A percentile compares a stretch with the other conserved stretches of the same genome.
phyloP scores from a whole-genome alignment of 805 yeast species.

The Naumovozyma dairenensis region DNA sequence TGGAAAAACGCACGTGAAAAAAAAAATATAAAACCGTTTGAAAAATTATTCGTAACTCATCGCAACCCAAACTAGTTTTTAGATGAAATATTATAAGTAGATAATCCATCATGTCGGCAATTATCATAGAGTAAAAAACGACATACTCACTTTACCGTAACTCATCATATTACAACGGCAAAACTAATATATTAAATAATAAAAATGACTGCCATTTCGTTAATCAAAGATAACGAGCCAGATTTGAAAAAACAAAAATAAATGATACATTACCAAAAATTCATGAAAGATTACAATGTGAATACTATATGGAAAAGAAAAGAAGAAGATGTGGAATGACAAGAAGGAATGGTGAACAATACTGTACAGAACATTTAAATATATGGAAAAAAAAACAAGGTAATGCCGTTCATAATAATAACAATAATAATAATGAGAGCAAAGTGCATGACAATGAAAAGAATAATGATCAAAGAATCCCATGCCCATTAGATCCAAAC shows the following conservation, averaged over 20 bases:
- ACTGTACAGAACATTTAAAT: slow-evolving; percentile 67
- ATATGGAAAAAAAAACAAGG: slow-evolving; percentile 38
- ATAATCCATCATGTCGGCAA: no score
- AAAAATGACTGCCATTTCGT: no score
- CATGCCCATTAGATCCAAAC: slow-evolving; percentile 68
- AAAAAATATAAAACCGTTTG: no score
- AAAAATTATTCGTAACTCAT: no score
- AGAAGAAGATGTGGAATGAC: slow-evolving; percentile 28
- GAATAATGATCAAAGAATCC: slow-evolving; percentile 27
- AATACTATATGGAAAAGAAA: slow-evolving; percentile 18
- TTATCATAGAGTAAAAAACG: no score
- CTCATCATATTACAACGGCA: no score
- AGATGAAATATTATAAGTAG: no score
- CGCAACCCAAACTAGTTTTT: no score
- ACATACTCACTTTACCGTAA: no score
- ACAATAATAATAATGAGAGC: not conserved
- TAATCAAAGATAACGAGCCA: not conserved
- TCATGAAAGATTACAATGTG: slow-evolving; percentile 17
- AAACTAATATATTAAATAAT: no score
- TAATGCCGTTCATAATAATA: not conserved
- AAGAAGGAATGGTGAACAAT: slow-evolving; percentile 7
- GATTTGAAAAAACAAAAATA: not conserved
- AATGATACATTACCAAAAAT: slow-evolving; percentile 1
- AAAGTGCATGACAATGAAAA: not conserved
- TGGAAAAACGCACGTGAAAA: no score